Conservation (phyloP, 2,329 filamentous ascomycete species). For the Ophiobolus disseminans region DNA sequence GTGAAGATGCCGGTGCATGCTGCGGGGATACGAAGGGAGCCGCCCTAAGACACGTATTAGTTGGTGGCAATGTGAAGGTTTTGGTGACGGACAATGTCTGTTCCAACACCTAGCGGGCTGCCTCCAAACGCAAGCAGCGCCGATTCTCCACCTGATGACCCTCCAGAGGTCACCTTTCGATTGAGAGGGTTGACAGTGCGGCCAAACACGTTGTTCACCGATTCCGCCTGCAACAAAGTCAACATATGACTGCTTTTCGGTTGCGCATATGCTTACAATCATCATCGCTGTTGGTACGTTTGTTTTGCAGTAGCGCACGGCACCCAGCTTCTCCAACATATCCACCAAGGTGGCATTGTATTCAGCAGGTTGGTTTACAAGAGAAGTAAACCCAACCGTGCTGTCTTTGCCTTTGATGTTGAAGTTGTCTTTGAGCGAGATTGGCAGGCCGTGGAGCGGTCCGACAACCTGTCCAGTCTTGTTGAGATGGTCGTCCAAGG, state of each 20-base stretch:
- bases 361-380: conserved; percentile 65
- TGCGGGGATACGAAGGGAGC: conserved; percentile 63
- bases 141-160: conserved; percentile 71
- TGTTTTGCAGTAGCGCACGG: conserved; percentile 73
- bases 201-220: conserved; percentile 70
- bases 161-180: conserved; percentile 66
- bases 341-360: conserved; percentile 65
- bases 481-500: conserved; percentile 60
- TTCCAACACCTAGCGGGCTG: conserved; percentile 67
- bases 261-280: conserved; percentile 57
- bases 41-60: conserved; percentile 43
- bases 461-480: conserved; percentile 60
- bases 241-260: background rate
- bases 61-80: no score
- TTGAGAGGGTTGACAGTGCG: conserved; percentile 69
- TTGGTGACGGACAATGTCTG: conserved; percentile 62
- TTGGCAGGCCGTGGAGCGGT: conserved; percentile 71
- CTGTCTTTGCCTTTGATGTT: conserved; percentile 66
- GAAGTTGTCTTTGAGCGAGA: conserved; percentile 76
- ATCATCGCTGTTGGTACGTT: conserved; percentile 74
- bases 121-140: conserved; percentile 68
- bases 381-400: conserved; percentile 68
- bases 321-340: conserved; percentile 65
- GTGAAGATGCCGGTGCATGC: conserved; percentile 66
- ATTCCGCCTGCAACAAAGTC: conserved; percentile 63